These are phyloP conservation scores for Pythium phragmiticola DNA, from an alignment of 352 stramenopile genomes.

Conservation along the genomic window DNA sequence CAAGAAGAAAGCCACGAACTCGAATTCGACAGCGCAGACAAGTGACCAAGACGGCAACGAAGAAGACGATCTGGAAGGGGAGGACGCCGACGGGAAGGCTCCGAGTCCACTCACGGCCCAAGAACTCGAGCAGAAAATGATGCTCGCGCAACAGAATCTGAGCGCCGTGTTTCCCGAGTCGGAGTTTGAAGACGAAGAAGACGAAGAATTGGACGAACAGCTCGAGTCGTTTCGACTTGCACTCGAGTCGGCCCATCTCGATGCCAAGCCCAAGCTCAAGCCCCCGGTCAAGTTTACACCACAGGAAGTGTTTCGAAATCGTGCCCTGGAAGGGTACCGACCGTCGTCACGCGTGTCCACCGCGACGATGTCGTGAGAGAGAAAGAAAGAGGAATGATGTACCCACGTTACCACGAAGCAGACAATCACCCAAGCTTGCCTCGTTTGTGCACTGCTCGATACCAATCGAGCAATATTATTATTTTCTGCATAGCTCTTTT, in stretches of 20 bases:
- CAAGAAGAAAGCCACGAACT: constrained; percentile 47
- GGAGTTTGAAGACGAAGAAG: constrained; percentile 78
- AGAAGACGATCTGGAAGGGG: constrained; percentile 19
- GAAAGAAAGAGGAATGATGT: neutral
- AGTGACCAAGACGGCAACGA: constrained; percentile 23
- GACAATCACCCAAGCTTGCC: neutral
- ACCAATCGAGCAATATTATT: constrained; percentile 8
- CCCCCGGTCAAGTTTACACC: constrained; percentile 66
- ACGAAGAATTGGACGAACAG: constrained; percentile 72
- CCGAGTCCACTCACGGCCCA: neutral
- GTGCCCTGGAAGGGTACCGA: constrained; percentile 24
- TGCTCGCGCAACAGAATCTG: constrained; percentile 61
- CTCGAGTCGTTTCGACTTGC: constrained; percentile 77
- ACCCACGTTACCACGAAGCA: neutral
- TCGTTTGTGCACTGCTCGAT: neutral
- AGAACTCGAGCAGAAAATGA: constrained; percentile 60
- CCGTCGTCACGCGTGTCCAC: constrained; percentile 22
- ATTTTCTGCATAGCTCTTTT: neutral
- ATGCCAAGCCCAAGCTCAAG: constrained; percentile 57
- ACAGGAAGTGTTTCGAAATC: constrained; percentile 74
- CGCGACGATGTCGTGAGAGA: constrained; percentile 14
- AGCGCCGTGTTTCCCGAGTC: constrained; percentile 82
- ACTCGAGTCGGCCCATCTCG: constrained; percentile 69
- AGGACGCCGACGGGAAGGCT: neutral
- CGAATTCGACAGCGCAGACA: constrained; percentile 3